These are phyloP conservation scores for Lachancea dasiensis DNA, from an alignment of 805 yeast genomes.

Conservation along the genomic window DNA sequence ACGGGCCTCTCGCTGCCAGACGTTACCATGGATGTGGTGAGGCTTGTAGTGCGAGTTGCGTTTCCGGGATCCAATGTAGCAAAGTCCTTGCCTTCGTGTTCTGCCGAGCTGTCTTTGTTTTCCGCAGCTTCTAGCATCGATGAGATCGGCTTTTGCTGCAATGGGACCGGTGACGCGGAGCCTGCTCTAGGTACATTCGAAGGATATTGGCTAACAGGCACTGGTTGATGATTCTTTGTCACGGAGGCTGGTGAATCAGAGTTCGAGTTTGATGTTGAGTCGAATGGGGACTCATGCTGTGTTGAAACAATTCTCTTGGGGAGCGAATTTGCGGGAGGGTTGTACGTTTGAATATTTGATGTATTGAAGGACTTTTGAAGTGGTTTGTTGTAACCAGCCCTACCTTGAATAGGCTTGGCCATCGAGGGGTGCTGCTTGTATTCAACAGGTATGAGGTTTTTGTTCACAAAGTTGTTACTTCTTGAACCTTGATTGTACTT, in stretches of 20 bases:
- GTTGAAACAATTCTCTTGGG: constrained; percentile 32
- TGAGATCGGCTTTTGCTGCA: constrained; percentile 8
- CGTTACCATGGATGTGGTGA: constrained; percentile 22
- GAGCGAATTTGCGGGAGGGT: constrained; percentile 28
- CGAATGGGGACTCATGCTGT: constrained; percentile 32
- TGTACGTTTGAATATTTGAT: constrained; percentile 25
- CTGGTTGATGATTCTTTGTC: not conserved
- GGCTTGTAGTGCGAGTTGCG: constrained; percentile 20
- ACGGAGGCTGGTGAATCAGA: not conserved
- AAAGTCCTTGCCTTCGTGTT: constrained; percentile 4
- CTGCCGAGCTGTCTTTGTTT: not conserved
- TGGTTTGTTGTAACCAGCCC: constrained; percentile 13
- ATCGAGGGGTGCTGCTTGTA: constrained; percentile 68
- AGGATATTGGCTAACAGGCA: not conserved
- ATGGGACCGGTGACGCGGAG: constrained; percentile 9
- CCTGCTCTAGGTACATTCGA: constrained; percentile 5
- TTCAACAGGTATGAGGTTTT: constrained; percentile 57
- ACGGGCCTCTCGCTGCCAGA: constrained; percentile 26
- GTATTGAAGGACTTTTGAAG: constrained; percentile 16
- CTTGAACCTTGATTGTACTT: constrained; percentile 36
- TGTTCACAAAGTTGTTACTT: constrained; percentile 32
- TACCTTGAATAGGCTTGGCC: constrained; percentile 27
- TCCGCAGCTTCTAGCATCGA: constrained; percentile 5
- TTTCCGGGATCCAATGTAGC: constrained; percentile 30
- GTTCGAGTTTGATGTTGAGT: constrained; percentile 12